Evolutionary conservation across 2,329 filamentous ascomycete genomes (phyloP), one percentile per base, ranked within the genome.

Genomic region (Immersiporthe knoxdaviesiana): DNA sequence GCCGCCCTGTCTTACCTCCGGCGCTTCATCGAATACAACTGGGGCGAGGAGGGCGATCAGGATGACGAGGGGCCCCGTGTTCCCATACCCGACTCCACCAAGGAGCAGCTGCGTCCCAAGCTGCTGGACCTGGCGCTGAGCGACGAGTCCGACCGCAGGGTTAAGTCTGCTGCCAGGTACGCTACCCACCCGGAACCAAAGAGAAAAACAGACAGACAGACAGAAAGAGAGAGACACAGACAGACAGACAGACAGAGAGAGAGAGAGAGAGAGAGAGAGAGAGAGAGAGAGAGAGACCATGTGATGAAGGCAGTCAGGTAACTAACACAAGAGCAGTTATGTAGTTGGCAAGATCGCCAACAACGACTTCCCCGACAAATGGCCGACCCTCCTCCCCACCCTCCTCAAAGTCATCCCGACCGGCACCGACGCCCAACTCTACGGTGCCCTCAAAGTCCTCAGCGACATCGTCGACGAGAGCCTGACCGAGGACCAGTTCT

Each of bases 401-500:
- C 85, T 98, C 56, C 87, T 99, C 71, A 87, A 88, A 58, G 85
- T 94, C 64, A 92, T 98, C 75, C 88, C 91, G 66, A 87, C 84
- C 66, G 93, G 92, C 71, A 89, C 85, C 72, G 93, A 97, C 75
- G 83, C 85, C 61, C 94, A 97, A 77, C 84, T 97, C 63, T 94
- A 97, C 78, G 96, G 96, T 65, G 92, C 95, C 11, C 84, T 99
- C 71, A 92, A 92, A 78, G 94, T 98, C 32, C 87, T 99, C 59
- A 86, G 88, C 73, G 95, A 98, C 79, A 85, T 99, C 60, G 92
- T 99, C 35, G 94, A 98, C 72, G 95, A 97, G 76, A 94, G 93
- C 73, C 87, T 99, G 79, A 97, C 91, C 76, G 95, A 98, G 78
- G 92, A 94, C 71, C 94, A 97, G 75, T 99, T 99, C 84, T 97